phyloP scores from a whole-genome alignment of 768 basidiomycete species.

The Leccinellum albellum region DNA sequence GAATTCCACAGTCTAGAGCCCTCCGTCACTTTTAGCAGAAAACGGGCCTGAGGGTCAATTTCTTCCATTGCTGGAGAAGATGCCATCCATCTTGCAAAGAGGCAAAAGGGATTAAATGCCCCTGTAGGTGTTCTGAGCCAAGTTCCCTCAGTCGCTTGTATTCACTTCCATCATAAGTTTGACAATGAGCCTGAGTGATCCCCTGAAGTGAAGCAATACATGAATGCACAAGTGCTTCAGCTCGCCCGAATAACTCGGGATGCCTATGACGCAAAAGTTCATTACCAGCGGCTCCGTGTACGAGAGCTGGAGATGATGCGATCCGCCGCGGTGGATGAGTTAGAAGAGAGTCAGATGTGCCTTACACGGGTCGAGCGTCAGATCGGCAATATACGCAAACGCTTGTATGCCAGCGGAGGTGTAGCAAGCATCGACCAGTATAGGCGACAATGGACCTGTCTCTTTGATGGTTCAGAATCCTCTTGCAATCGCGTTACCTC shows the following conservation, averaged over 20 bases:
- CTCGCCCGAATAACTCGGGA: not conserved
- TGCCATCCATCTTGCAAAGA: no score
- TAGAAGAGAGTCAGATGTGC: not conserved
- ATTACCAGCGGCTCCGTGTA: not conserved
- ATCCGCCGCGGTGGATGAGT: not conserved
- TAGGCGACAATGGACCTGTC: not conserved
- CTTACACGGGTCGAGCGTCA: not conserved
- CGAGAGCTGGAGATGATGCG: not conserved
- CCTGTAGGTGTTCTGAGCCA: no score
- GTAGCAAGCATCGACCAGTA: not conserved
- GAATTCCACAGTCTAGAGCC: no score
- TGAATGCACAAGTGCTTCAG: not conserved
- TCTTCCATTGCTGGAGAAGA: no score
- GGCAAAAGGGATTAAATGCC: no score
- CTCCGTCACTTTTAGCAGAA: no score
- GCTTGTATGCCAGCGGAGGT: not conserved
- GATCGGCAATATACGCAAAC: not conserved
- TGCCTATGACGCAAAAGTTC: not conserved
- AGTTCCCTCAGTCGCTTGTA: not conserved
- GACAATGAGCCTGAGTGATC: not conserved
- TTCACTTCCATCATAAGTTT: not conserved
- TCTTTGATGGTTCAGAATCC: not conserved
- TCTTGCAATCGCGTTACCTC: no score
- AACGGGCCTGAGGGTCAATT: no score
- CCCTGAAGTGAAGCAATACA: not conserved